These are phyloP conservation scores for Lentinula sp. DNA, from an alignment of 768 basidiomycete species.

Conservation along the genomic window DNA sequence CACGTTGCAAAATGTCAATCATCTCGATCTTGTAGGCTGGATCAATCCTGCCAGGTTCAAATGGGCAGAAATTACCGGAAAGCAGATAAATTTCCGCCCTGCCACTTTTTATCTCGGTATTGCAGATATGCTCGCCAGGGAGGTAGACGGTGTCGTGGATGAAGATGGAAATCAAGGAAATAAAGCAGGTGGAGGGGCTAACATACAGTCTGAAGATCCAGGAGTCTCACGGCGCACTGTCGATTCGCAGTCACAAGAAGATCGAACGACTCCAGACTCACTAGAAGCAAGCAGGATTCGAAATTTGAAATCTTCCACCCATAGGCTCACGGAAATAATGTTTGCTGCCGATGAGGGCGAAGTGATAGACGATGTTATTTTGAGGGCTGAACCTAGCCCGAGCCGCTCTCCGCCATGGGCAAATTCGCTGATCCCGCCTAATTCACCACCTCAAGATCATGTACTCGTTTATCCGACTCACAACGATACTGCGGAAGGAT, in stretches of 20 bases:
- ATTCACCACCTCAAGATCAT: not conserved
- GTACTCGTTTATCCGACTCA: not conserved
- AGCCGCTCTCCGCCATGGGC: not conserved
- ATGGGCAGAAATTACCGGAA: slow-evolving; percentile 84
- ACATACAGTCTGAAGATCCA: not conserved
- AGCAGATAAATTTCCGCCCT: slow-evolving; percentile 86
- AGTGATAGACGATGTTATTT: not conserved
- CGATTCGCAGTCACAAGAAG: not conserved
- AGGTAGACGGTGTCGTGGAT: slow-evolving; percentile 46
- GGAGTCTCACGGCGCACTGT: not conserved
- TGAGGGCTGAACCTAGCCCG: not conserved
- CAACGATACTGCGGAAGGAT: too few relatives aligned
- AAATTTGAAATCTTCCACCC: not conserved
- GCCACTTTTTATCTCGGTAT: slow-evolving; percentile 88
- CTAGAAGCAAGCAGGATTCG: not conserved
- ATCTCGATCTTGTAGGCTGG: slow-evolving; percentile 93
- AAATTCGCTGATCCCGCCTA: not conserved
- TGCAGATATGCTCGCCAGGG: slow-evolving; percentile 69
- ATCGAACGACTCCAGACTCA: not conserved
- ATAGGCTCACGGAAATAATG: not conserved
- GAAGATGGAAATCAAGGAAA: not conserved
- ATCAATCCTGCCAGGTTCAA: slow-evolving; percentile 85
- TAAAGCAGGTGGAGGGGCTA: not conserved
- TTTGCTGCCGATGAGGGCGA: slow-evolving; percentile 1
- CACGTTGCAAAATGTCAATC: slow-evolving; percentile 87